These are phyloP conservation scores for Straminergon stramineum DNA, from an alignment of 225 moss, liverwort and hornwort species.

Conservation along the genomic window DNA sequence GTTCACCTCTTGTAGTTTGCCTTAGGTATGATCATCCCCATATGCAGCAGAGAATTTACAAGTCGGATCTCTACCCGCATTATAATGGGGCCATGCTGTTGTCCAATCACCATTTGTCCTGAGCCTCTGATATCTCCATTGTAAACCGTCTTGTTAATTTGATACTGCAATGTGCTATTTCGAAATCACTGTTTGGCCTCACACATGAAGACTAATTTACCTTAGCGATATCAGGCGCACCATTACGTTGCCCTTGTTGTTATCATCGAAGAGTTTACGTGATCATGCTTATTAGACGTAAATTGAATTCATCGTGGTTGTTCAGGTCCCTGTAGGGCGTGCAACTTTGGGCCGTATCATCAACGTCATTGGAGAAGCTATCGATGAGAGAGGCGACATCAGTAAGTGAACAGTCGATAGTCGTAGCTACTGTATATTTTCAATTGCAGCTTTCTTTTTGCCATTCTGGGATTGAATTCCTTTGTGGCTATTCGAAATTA, in stretches of 20 bases:
- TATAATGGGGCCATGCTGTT: background rate
- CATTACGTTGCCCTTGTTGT: background rate
- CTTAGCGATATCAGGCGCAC: background rate
- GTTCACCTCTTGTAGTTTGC: background rate
- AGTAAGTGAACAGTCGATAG: slow-evolving; percentile 20
- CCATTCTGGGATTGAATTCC: background rate
- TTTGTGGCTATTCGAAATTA: background rate
- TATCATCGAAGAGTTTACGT: background rate
- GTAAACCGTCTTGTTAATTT: background rate
- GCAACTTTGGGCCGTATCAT: slow-evolving; percentile 91
- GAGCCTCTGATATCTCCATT: background rate
- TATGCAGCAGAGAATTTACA: background rate
- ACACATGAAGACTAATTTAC: background rate
- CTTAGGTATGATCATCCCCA: background rate
- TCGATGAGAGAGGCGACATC: slow-evolving; percentile 85
- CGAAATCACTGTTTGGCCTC: background rate
- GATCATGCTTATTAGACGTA: background rate
- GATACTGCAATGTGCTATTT: no score
- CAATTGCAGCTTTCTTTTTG: background rate
- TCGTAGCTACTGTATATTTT: background rate
- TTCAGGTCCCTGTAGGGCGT: slow-evolving; percentile 81
- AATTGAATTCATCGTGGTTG: background rate
- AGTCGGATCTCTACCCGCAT: background rate
- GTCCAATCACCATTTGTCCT: background rate
- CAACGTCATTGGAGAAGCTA: slow-evolving; percentile 95